These are phyloP conservation scores for Yamagishiella unicocca DNA, from an alignment of 139 green algal genomes.

Conservation along the genomic window DNA sequence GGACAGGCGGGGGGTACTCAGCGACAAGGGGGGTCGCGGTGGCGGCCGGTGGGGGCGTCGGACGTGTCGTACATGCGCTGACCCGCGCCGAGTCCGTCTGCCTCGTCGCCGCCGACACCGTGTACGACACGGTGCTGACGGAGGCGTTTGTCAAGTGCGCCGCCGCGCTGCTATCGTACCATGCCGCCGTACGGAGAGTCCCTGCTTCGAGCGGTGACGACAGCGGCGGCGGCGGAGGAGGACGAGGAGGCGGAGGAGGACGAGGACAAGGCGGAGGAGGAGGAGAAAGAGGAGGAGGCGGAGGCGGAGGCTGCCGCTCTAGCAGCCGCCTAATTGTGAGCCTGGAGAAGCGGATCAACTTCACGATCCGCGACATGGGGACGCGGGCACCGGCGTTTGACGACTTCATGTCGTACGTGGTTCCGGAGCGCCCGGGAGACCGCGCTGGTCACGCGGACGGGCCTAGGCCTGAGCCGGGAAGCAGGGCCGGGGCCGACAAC, in stretches of 20 bases:
- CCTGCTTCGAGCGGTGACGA: background rate
- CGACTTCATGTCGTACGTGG: slow-evolving; percentile 53
- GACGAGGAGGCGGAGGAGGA: background rate
- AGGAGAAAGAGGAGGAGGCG: background rate
- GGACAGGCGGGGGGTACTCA: too few species aligned
- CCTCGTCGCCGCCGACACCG: slow-evolving; percentile 23
- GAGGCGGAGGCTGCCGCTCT: background rate
- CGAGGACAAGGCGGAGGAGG: background rate
- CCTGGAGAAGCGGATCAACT: slow-evolving; percentile 51
- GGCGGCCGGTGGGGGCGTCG: background rate
- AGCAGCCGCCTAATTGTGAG: slow-evolving; percentile 31
- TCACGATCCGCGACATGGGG: slow-evolving; percentile 45
- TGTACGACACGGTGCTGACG: slow-evolving; percentile 56
- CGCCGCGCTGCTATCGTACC: slow-evolving; percentile 38
- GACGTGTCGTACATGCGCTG: background rate
- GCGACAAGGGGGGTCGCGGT: too few species aligned
- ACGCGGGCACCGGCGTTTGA: slow-evolving; percentile 44
- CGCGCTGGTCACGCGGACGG: too few species aligned
- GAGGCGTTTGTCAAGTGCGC: slow-evolving; percentile 43
- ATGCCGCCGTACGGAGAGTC: background rate
- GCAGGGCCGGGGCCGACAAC: too few species aligned
- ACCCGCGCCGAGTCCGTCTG: background rate
- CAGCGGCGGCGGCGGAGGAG: background rate
- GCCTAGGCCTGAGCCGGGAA: background rate
- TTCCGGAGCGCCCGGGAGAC: background rate